These are phyloP conservation scores for Otatea glauca DNA, from an alignment of 176 grass and related monocot genomes.

Conservation along the genomic window DNA sequence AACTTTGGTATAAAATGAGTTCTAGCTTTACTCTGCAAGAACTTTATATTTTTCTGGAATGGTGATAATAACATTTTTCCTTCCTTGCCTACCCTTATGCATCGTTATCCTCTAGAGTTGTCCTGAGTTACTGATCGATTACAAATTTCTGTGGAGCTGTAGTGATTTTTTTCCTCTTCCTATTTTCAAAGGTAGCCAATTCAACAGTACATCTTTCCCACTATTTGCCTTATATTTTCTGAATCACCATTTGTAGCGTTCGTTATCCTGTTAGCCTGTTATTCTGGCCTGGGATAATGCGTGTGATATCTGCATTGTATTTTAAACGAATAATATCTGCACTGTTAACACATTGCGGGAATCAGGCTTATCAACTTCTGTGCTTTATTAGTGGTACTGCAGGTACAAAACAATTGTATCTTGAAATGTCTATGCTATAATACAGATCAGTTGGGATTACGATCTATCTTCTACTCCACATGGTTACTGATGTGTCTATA, in stretches of 20 bases:
- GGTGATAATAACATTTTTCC: background rate
- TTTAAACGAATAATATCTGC: too few relatives aligned
- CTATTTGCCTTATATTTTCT: background rate
- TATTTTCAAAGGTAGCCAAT: background rate
- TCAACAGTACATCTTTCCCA: background rate
- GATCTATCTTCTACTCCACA: too few relatives aligned
- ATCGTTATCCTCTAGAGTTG: background rate
- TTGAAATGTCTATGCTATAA: too few relatives aligned
- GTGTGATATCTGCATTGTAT: too few relatives aligned
- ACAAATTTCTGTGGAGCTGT: background rate
- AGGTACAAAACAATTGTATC: too few relatives aligned
- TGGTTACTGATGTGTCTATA: too few relatives aligned
- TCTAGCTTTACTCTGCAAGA: background rate
- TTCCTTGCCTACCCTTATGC: background rate
- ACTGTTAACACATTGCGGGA: too few relatives aligned
- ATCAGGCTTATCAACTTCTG: too few relatives aligned
- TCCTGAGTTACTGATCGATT: background rate
- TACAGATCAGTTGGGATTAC: too few relatives aligned
- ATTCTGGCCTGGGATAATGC: too few relatives aligned
- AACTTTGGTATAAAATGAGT: slow-evolving; percentile 6
- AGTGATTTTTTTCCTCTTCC: background rate
- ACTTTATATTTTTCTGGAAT: background rate
- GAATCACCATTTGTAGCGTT: background rate
- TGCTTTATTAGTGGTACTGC: too few relatives aligned
- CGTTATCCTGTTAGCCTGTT: too few relatives aligned